Conservation (phyloP, 768 basidiomycete species). For the Rubroboletus pulcherrimus region DNA sequence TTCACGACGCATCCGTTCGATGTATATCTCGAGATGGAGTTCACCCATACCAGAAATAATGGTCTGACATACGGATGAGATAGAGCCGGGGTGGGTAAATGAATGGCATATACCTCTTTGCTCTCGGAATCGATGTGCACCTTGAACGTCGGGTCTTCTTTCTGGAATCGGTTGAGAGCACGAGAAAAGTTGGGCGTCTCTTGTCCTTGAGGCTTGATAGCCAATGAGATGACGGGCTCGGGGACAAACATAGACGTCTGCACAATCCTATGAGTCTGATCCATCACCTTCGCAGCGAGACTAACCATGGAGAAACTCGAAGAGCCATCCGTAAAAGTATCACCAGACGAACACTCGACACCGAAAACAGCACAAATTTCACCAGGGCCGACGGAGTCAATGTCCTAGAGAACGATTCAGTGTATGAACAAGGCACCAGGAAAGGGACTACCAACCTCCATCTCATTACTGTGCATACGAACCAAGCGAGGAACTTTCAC, state of each 20-base stretch:
- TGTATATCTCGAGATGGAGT: constrained; percentile 97
- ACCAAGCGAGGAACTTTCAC: constrained; percentile 96
- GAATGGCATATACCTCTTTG: constrained; percentile 65
- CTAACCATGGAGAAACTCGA: constrained; percentile 90
- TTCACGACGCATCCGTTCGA: constrained; percentile 97
- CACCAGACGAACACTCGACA: constrained; percentile 95
- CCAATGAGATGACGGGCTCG: constrained; percentile 95
- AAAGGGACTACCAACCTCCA: constrained; percentile 66
- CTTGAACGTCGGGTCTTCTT: constrained; percentile 98
- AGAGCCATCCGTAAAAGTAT: constrained; percentile 94
- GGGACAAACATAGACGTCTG: constrained; percentile 99
- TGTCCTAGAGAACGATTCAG: constrained; percentile 54
- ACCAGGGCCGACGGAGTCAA: constrained; percentile 90
- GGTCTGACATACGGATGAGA: constrained; percentile 50
- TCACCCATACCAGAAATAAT: constrained; percentile 99
- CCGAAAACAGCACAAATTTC: constrained; percentile 99
- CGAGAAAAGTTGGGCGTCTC: constrained; percentile 97
- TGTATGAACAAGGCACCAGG: neutral
- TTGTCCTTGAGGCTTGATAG: constrained; percentile 86
- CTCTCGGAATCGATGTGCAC: constrained; percentile 93
- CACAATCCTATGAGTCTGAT: neutral
- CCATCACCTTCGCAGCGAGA: neutral
- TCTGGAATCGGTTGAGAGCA: constrained; percentile 95
- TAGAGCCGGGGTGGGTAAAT: neutral
- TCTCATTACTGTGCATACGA: constrained; percentile 97